Conservation (phyloP, 768 basidiomycete species). For the Mycena leptocephala region DNA sequence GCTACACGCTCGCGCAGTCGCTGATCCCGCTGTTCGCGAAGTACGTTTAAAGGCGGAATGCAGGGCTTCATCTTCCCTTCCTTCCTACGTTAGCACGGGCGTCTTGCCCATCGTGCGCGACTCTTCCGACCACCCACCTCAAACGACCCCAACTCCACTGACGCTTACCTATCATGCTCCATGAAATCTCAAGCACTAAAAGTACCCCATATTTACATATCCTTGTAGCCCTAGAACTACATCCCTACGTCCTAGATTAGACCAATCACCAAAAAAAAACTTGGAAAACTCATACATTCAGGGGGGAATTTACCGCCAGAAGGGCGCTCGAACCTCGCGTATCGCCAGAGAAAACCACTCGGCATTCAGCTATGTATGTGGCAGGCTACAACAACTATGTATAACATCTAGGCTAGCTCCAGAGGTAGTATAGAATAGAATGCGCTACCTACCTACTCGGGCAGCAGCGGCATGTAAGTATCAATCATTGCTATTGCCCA, state of each 20-base stretch:
- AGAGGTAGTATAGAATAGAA: neutral
- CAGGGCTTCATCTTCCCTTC: neutral
- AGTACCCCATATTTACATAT: neutral
- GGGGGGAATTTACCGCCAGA: too few relatives aligned
- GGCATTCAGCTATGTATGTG: neutral
- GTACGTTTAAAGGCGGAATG: slow-evolving; percentile 71
- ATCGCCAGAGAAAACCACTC: too few relatives aligned
- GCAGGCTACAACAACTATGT: neutral
- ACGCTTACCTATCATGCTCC: neutral
- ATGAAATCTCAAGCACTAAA: neutral
- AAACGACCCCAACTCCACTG: slow-evolving; percentile 21
- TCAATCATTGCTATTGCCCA: neutral
- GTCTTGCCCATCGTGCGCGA: neutral
- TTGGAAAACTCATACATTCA: neutral
- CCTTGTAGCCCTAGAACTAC: slow-evolving; percentile 31
- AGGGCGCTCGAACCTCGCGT: too few relatives aligned
- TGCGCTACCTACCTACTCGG: neutral
- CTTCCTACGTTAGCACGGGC: neutral
- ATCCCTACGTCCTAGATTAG: slow-evolving; percentile 10
- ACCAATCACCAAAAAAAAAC: neutral
- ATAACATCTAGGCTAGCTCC: neutral
- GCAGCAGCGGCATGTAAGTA: neutral
- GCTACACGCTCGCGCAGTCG: slow-evolving; percentile 96
- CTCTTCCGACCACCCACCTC: neutral
- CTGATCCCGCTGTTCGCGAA: slow-evolving; percentile 94